Evolutionary conservation across 768 basidiomycete species (phyloP), one percentile per base, ranked within the genome.

Genomic region (Podaxis sp.): DNA sequence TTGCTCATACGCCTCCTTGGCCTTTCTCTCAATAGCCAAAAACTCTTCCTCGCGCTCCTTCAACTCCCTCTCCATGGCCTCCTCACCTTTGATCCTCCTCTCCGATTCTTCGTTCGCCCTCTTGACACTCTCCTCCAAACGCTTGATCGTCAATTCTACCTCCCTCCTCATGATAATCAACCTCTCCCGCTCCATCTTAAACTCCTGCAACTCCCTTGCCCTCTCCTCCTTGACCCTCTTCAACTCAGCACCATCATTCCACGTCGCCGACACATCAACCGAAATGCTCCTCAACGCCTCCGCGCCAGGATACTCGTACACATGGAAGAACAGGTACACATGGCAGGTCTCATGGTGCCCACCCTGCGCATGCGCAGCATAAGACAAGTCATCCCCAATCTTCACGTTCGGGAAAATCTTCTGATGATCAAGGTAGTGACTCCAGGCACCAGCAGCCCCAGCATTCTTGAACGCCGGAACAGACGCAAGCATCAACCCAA

Each of bases 271-370:
- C n/a, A 53, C 52, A 15, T 61, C 59, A 52, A 61, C 51, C 15
- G 59, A 61, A 15, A 61, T 42, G 6, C 59, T 61, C 52, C 59
- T 61, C 59, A 61, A 19, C 22, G 52, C 39, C 15, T 61, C 59
- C 13, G 51, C 52, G 15, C 52, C 40, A 19, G 59, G 59, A n/a
- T 61, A 61, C 38, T 61, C 59, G 39, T 61, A 61, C 52, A 61
- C 59, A 30, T 61, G 59, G 59, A 61, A 61, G 59, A 61, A 61
- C 26, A 61, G n/a, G 42, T 61, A 61, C 13, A 22, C 26, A 26
- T 61, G 51, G 19, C 38, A 42, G 13, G n/a, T 49, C n/a, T 52
- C 59, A 15, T 57, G 56, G 6, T 17, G 44, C 30, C 6, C 57
- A 38, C 44, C 24, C 15, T 49, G 13, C 44, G 17, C 52, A 33